These are phyloP conservation scores for Calonectria pseudoreteaudii DNA, from an alignment of 2,329 filamentous ascomycete species.

Conservation along the genomic window DNA sequence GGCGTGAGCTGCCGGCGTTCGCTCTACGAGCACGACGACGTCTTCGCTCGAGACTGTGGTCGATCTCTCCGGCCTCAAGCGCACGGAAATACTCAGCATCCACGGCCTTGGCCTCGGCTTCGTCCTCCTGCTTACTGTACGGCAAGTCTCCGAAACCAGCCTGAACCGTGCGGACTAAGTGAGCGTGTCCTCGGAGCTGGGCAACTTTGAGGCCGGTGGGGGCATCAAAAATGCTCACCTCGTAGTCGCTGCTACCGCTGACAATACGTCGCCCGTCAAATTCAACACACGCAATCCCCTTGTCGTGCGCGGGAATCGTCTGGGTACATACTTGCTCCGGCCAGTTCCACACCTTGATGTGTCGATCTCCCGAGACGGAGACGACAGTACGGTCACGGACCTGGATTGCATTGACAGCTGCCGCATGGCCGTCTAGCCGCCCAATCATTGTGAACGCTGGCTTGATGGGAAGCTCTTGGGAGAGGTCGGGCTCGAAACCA, in stretches of 20 bases:
- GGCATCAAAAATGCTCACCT: slow-evolving; percentile 94
- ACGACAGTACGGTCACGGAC: slow-evolving; percentile 88
- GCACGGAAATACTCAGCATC: slow-evolving; percentile 79
- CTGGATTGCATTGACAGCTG: slow-evolving; percentile 96
- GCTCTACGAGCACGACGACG: slow-evolving; percentile 55
- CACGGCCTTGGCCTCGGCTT: slow-evolving; percentile 76
- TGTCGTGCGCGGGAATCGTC: slow-evolving; percentile 87
- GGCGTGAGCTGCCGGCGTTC: slow-evolving; percentile 80
- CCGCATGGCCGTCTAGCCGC: slow-evolving; percentile 83
- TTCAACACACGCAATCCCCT: slow-evolving; percentile 97
- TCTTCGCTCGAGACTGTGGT: slow-evolving; percentile 48
- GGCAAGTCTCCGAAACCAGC: slow-evolving; percentile 92
- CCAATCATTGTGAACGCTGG: slow-evolving; percentile 83
- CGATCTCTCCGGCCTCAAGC: slow-evolving; percentile 62
- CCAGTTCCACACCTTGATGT: slow-evolving; percentile 96
- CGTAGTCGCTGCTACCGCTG: slow-evolving; percentile 95
- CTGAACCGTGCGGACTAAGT: slow-evolving; percentile 93
- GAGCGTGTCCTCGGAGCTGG: slow-evolving; percentile 82
- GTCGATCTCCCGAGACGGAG: slow-evolving; percentile 92
- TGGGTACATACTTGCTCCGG: slow-evolving; percentile 79
- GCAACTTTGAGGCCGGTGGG: slow-evolving; percentile 89
- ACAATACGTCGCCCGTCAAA: slow-evolving; percentile 95
- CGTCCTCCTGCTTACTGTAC: slow-evolving; percentile 81
- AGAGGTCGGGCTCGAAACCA: slow-evolving; percentile 62
- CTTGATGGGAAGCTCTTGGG: slow-evolving; percentile 61